Percentiles rank a stretch among this genome's conserved stretches.
Evolutionary conservation across 1,284 basidiomycete genomes (phyloP).

Genomic region (Pulchroboletus neoregius): DNA sequence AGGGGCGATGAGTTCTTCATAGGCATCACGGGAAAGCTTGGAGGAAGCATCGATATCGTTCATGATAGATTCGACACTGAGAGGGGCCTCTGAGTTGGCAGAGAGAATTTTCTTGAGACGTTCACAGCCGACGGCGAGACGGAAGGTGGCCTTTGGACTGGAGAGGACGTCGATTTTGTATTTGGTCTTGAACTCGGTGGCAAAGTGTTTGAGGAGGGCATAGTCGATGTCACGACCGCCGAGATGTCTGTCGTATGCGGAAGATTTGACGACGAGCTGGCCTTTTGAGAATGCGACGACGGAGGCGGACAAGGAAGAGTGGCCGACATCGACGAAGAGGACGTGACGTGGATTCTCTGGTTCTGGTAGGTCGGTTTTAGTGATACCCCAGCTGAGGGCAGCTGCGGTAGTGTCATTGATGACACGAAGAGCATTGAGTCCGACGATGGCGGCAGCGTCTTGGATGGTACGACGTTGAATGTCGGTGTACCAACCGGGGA

Average conservation of each 20-base stretch:
- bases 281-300: conserved; percentile 92
- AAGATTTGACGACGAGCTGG: conserved; percentile 78
- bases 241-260: conserved; percentile 86
- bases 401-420: conserved; percentile 94
- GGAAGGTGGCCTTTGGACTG: conserved; percentile 89
- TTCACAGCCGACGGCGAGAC: conserved; percentile 83
- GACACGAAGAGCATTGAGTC: conserved; percentile 84
- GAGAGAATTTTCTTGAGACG: conserved; percentile 68
- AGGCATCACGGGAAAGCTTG: conserved; percentile 86
- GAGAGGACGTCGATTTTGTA: conserved; percentile 93
- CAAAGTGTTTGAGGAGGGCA: conserved; percentile 83
- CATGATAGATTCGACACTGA: conserved; percentile 93
- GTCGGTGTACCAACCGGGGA: conserved; percentile 95
- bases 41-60: conserved; percentile 93
- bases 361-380: conserved; percentile 88
- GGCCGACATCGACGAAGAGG: conserved; percentile 90
- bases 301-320: conserved; percentile 81
- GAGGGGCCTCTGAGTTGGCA: conserved; percentile 81
- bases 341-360: conserved; percentile 79
- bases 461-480: conserved; percentile 83
- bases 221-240: conserved; percentile 93
- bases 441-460: conserved; percentile 84
- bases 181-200: conserved; percentile 85
- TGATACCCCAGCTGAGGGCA: conserved; percentile 94
- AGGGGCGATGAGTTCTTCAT: conserved; percentile 87